Evolutionary conservation across 2,329 filamentous ascomycete species (phyloP).

Genomic region (Fusarium scirpi): DNA sequence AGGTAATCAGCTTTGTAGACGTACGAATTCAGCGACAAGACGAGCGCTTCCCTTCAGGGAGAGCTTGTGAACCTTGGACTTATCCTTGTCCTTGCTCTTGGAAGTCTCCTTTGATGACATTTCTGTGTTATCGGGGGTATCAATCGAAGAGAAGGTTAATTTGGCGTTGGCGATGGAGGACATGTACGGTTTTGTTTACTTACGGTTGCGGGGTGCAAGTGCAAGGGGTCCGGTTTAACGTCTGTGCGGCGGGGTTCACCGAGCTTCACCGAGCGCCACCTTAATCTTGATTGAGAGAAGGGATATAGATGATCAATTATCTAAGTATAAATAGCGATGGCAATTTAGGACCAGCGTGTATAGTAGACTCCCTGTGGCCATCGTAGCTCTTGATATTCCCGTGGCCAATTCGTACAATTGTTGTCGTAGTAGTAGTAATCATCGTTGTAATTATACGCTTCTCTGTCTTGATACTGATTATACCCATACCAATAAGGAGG

Average conservation of each 20-base stretch:
- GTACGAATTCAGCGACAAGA: slow-evolving; percentile 93
- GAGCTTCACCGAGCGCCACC: slow-evolving; percentile 38
- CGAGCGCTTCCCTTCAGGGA: slow-evolving; percentile 87
- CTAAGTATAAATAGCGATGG: not conserved
- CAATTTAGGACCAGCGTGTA: slow-evolving; percentile 10
- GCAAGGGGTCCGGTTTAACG: slow-evolving; percentile 23
- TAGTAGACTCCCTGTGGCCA: slow-evolving; percentile 34
- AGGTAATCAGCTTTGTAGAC: slow-evolving; percentile 55
- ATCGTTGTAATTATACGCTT: not conserved
- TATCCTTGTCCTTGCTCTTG: slow-evolving; percentile 65
- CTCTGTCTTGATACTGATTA: slow-evolving; percentile 3
- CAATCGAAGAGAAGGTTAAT: not conserved
- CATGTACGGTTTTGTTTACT: slow-evolving; percentile 45
- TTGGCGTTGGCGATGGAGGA: not conserved
- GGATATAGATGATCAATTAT: not conserved
- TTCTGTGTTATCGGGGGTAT: not conserved
- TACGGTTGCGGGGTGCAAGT: slow-evolving; percentile 45
- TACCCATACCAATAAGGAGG: not conserved
- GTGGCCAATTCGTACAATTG: not conserved
- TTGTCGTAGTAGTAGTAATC: not conserved
- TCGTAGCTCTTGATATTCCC: not conserved
- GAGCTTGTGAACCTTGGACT: slow-evolving; percentile 94
- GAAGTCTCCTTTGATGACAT: slow-evolving; percentile 52
- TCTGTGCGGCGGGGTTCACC: slow-evolving; percentile 47
- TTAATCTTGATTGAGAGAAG: not conserved